Conservation (phyloP, 2,329 filamentous ascomycete genomes). For the Chaetothyriales sp. region DNA sequence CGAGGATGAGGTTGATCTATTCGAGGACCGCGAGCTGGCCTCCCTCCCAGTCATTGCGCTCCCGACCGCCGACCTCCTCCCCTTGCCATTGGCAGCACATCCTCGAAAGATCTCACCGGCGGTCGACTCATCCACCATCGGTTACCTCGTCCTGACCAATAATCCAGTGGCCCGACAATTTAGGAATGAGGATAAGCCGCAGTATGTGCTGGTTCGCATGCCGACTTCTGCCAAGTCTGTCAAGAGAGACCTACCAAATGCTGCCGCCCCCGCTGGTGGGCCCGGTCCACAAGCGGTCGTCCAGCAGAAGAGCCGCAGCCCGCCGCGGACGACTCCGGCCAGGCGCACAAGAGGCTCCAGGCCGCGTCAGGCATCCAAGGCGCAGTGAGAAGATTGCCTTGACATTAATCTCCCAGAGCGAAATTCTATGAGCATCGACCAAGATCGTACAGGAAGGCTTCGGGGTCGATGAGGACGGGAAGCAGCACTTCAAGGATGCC, state of each 20-base stretch:
- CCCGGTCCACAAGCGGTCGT: background rate
- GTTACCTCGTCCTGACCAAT: constrained; percentile 5
- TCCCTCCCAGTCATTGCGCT: constrained; percentile 57
- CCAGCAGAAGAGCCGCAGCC: background rate
- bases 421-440: too few species aligned
- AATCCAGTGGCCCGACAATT: constrained; percentile 8
- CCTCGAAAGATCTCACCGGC: constrained; percentile 4
- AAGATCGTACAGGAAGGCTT: too few species aligned
- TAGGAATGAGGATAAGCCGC: constrained; percentile 6
- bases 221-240: constrained; percentile 9
- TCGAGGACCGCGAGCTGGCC: constrained; percentile 67
- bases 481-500: too few species aligned
- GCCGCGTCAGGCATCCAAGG: background rate
- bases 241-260: constrained; percentile 12
- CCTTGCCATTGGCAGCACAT: background rate
- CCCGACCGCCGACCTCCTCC: constrained; percentile 26
- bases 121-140: constrained; percentile 1
- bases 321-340: background rate
- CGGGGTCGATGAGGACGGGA: too few species aligned
- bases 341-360: background rate
- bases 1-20: constrained; percentile 65
- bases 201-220: constrained; percentile 13
- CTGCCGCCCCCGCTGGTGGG: too few species aligned
- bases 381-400: background rate
- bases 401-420: background rate